Conservation (phyloP, 75 land plant genomes). For the Selaginella moellendorffii region DNA sequence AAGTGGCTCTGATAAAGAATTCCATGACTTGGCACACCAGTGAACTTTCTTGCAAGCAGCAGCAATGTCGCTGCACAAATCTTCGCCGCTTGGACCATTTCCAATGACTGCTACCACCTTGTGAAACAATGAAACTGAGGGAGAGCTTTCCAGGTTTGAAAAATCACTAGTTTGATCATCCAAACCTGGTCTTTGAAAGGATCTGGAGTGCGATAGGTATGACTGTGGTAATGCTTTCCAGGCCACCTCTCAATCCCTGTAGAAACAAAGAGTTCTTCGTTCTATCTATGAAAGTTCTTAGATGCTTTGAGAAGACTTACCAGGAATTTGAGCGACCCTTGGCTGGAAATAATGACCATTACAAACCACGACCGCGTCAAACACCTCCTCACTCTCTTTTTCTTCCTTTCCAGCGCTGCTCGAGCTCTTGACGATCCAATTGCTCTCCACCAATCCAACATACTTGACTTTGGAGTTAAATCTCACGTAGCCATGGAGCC, state of each 20-base stretch:
- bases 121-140: slow-evolving; percentile 41
- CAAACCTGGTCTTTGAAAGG: no score
- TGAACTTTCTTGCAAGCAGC: slow-evolving; percentile 72
- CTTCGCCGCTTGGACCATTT: slow-evolving; percentile 51
- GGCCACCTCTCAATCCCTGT: no score
- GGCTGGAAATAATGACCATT: slow-evolving; percentile 76
- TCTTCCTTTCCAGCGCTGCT: background rate
- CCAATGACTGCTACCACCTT: slow-evolving; percentile 69
- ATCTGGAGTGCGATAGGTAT: slow-evolving; percentile 60
- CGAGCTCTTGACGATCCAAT: slow-evolving; percentile 38
- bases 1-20: slow-evolving; percentile 17
- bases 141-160: slow-evolving; percentile 43
- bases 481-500: slow-evolving; percentile 13
- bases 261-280: no score
- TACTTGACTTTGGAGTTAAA: background rate
- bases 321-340: no score
- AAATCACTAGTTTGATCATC: no score
- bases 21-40: slow-evolving; percentile 43
- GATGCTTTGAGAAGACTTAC: no score
- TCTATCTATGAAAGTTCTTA: no score
- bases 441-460: background rate
- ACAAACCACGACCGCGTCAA: slow-evolving; percentile 89
- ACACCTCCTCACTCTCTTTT: slow-evolving; percentile 50
- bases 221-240: slow-evolving; percentile 78
- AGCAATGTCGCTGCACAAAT: slow-evolving; percentile 43